These are phyloP conservation scores for Phytophthora capsici DNA, from an alignment of 352 stramenopile genomes.

Conservation along the genomic window DNA sequence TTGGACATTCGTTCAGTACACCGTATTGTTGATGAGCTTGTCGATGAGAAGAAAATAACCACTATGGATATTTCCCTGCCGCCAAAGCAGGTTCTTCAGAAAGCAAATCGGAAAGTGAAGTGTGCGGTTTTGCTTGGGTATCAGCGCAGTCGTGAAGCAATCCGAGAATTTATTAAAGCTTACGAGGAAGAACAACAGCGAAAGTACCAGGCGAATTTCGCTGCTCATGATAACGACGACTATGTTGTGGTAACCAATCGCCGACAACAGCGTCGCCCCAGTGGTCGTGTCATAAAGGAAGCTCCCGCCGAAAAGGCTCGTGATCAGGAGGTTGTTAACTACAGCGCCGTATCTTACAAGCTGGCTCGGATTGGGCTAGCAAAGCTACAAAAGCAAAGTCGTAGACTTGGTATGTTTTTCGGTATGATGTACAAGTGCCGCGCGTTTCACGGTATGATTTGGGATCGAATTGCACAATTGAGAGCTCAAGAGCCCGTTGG, in stretches of 20 bases:
- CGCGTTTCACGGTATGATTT: slow-evolving; percentile 71
- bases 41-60: slow-evolving; percentile 48
- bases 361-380: slow-evolving; percentile 58
- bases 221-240: slow-evolving; percentile 60
- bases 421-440: slow-evolving; percentile 75
- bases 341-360: slow-evolving; percentile 71
- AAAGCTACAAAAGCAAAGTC: slow-evolving; percentile 72
- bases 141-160: slow-evolving; percentile 53
- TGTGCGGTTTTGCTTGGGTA: slow-evolving; percentile 68
- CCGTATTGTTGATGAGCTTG: slow-evolving; percentile 71
- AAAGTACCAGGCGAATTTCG: slow-evolving; percentile 63
- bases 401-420: slow-evolving; percentile 77
- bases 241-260: slow-evolving; percentile 72
- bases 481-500: slow-evolving; percentile 10
- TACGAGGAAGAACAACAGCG: slow-evolving; percentile 74
- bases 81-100: slow-evolving; percentile 71
- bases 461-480: slow-evolving; percentile 50
- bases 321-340: slow-evolving; percentile 69
- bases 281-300: slow-evolving; percentile 31
- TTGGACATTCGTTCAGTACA: slow-evolving; percentile 77
- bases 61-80: slow-evolving; percentile 76
- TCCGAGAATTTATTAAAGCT: slow-evolving; percentile 62
- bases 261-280: slow-evolving; percentile 28
- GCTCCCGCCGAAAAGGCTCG: slow-evolving; percentile 5
- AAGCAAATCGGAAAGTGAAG: slow-evolving; percentile 64